These are phyloP conservation scores for Talaromyces sp. DNA, from an alignment of 2,329 filamentous ascomycete species.

Conservation along the genomic window DNA sequence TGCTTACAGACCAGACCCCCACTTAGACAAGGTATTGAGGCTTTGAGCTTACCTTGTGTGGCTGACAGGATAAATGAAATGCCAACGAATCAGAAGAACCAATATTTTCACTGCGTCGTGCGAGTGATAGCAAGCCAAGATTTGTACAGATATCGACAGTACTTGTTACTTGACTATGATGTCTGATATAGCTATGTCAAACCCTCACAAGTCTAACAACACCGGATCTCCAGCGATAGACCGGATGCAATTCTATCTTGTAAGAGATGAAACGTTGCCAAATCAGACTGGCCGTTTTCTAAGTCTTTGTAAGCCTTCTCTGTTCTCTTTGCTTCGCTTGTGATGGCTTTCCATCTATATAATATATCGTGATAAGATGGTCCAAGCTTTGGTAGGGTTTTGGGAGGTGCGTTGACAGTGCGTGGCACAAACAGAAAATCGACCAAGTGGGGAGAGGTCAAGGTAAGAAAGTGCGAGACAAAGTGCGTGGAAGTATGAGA, in stretches of 20 bases:
- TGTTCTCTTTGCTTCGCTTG: background rate
- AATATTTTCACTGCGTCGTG: too few relatives aligned
- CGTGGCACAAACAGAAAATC: background rate
- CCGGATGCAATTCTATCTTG: background rate
- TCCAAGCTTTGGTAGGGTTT: background rate
- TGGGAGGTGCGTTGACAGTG: conserved; percentile 1
- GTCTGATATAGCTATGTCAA: background rate
- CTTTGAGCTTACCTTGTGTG: conserved; percentile 2
- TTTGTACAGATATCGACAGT: background rate
- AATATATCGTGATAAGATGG: background rate
- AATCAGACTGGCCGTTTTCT: background rate
- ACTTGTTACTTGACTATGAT: background rate
- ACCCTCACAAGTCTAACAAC: background rate
- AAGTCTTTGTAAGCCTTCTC: background rate
- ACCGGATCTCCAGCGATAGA: background rate
- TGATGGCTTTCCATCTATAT: background rate
- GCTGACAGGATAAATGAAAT: background rate
- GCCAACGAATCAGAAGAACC: background rate
- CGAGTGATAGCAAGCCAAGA: too few relatives aligned
- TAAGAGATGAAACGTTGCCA: background rate
- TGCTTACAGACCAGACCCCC: background rate
- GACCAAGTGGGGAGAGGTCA: background rate
- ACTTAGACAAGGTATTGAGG: background rate
- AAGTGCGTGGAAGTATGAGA: conserved; percentile 6
- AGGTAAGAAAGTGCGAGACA: background rate